Base-by-base conservation (phyloP, 208 protist genomes). In the Leishmania arabica region DNA sequence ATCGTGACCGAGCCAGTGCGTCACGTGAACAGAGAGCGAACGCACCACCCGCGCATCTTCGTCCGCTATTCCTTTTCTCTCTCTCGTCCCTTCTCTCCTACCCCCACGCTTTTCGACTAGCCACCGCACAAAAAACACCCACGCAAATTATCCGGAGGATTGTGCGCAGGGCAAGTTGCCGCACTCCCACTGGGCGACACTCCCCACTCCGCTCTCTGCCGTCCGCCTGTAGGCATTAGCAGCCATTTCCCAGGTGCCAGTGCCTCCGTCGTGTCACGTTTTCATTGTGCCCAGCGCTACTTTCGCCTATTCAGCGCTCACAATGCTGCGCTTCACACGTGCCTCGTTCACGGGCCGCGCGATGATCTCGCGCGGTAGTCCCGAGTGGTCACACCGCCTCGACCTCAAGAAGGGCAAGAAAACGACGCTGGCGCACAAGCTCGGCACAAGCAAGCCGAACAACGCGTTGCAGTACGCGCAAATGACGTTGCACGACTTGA, bases 401-500 rank as follows among this genome's bases (percentile, higher is more conserved):
- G 95, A 97, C 78, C 88, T 96, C 7, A 97, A 97, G 88, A 95
- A 95, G 70, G 93, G 95, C 42, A 96, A 96, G 86, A 97, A 96
- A 82, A 95, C 91, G 15, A 97, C 92, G 27, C 70, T 96, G 72
- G 86, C 92, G 6, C 95, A 97, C 87, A 97, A 97, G 79, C 89
- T 97, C 34, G 95, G 95, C 78, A 97, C 93, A 0, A 97, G 93
- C 88, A 97, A 97, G 80, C 93, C 93, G 42, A 96, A 97, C 85
- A 98, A 98, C 75, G 95, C 93, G 19, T 88, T 98, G 45, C 93
- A 97, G 87, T 98, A 97, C 86, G 95, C 94, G 5, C 93, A 97
- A 77, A 98, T 97, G 92, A 98, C 93, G 31, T 77, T 98, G 60
- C 93, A 97, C 84, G 93, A 98, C 88, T 80, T 98, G 42, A 95